A percentile compares a stretch with the other conserved stretches of the same genome.
Conservation (phyloP, 352 stramenopile genomes). For the Pythium utonaiense region DNA sequence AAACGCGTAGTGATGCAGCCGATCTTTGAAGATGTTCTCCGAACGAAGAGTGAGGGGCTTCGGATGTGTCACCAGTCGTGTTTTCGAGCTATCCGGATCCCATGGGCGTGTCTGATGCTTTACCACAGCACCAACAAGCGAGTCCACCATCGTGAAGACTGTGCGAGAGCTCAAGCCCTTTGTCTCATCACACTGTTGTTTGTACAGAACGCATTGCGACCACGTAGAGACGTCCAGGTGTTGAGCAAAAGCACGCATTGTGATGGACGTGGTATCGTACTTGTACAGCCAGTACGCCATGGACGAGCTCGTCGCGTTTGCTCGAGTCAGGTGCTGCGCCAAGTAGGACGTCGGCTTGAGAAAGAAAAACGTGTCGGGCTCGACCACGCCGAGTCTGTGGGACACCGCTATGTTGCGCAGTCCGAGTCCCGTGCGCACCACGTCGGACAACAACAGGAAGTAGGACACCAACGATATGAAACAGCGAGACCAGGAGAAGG, state of each 20-base stretch:
- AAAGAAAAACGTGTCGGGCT: not conserved
- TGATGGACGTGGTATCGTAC: conserved; percentile 26
- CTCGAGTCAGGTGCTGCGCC: not conserved
- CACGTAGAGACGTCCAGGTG: conserved; percentile 8
- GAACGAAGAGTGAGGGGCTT: conserved; percentile 6
- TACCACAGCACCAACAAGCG: conserved; percentile 15
- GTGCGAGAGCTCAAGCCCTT: not conserved
- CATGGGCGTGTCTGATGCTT: not conserved
- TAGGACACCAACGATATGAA: conserved; percentile 20
- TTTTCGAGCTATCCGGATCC: too few species aligned
- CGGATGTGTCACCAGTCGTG: too few species aligned
- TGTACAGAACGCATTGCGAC: conserved; percentile 23
- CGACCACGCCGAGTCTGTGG: not conserved
- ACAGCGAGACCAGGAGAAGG: conserved; percentile 20
- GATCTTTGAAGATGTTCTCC: conserved; percentile 10
- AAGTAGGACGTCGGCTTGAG: not conserved
- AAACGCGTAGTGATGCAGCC: conserved; percentile 18
- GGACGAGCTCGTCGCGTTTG: not conserved
- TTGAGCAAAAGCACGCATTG: conserved; percentile 17
- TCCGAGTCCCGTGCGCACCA: conserved; percentile 12
- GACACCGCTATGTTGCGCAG: not conserved
- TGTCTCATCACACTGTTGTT: conserved; percentile 5
- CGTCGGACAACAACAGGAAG: conserved; percentile 15
- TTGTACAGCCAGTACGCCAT: conserved; percentile 23
- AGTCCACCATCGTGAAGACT: conserved; percentile 21